Evolutionary conservation across 169 alveolate species (phyloP), one percentile per base, ranked within the genome.

Genomic region (Neospora caninum): DNA sequence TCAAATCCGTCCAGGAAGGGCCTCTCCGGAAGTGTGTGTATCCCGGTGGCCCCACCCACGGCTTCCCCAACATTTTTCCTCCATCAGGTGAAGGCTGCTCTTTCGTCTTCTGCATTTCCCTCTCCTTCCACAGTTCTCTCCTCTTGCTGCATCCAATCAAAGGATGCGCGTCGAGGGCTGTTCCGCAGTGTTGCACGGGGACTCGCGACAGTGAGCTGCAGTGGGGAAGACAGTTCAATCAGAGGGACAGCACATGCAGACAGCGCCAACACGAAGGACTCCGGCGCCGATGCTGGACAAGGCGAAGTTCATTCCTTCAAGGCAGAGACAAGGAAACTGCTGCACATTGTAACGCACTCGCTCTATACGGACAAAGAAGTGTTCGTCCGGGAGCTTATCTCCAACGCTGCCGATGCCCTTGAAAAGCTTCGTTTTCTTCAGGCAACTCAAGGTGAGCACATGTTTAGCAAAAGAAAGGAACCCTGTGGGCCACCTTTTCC

Each of bases 331-430:
- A 98, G 98, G 96, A 98, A 98, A 96, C 97, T 99, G 91, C 97
- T 99, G 80, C 99, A 99, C 93, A 98, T 99, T 34, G 99, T 99
- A 43, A 99, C 99, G 34, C 99, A 98, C 91, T 97, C 99, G 36
- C 97, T 99, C 42, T 99, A 99, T 96, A 98, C 99, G 0, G 99
- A 99, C 97, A 98, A 98, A 94, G 99, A 99, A 95, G 99, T 99
- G 94, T 99, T 99, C 98, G 97, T 99, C 88, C 98, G 99, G 95
- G 99, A 99, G 97, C 98, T 99, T 91, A 99, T 99, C 95, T 99
- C 99, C 91, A 99, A 99, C 95, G 99, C 99, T 39, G 98, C 99
- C 49, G 99, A 99, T 95, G 99, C 99, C 67, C 96, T 99, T 91
- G 99, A 99, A 93, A 99, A 99, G 97, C 99, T 99, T 94, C 98